phyloP scores from a whole-genome alignment of 768 basidiomycete species.

The Termitomyces sp. region DNA sequence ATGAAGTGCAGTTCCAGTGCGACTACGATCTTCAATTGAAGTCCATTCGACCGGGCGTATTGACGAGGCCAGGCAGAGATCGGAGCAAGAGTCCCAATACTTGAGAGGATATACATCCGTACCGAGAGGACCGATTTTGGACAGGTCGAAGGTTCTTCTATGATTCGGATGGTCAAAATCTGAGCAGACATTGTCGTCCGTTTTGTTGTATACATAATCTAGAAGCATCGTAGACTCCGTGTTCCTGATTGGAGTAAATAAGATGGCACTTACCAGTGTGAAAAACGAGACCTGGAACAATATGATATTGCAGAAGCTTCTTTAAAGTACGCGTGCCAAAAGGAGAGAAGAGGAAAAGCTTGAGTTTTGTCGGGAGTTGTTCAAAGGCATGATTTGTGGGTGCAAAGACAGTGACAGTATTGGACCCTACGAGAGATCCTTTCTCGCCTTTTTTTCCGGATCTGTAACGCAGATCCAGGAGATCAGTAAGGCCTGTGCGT shows the following conservation, averaged over 20 bases:
- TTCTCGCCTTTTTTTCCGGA: conserved; percentile 33
- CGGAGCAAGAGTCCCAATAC: neutral
- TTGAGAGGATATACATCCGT: conserved; percentile 3
- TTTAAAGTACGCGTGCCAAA: conserved; percentile 49
- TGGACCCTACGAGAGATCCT: conserved; percentile 42
- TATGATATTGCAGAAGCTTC: conserved; percentile 60
- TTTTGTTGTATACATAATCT: conserved; percentile 34
- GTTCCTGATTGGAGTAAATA: too few relatives aligned
- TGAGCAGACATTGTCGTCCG: neutral
- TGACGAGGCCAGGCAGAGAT: neutral
- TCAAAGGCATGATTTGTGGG: conserved; percentile 51
- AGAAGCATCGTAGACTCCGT: neutral
- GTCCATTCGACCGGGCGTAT: neutral
- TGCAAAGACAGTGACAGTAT: conserved; percentile 52
- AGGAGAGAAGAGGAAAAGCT: conserved; percentile 58
- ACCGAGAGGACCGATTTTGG: neutral
- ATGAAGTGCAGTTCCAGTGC: neutral
- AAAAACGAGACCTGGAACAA: conserved; percentile 48
- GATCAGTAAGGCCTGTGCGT: conserved; percentile 42
- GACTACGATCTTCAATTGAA: neutral
- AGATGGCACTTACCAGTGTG: conserved; percentile 40
- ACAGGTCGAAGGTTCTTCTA: neutral
- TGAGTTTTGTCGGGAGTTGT: conserved; percentile 48
- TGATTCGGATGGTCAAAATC: neutral
- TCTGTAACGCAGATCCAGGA: conserved; percentile 45